Evolutionary conservation across 164 flowering plant genomes (phyloP).

Genomic region (Nymphaea thermarum): DNA sequence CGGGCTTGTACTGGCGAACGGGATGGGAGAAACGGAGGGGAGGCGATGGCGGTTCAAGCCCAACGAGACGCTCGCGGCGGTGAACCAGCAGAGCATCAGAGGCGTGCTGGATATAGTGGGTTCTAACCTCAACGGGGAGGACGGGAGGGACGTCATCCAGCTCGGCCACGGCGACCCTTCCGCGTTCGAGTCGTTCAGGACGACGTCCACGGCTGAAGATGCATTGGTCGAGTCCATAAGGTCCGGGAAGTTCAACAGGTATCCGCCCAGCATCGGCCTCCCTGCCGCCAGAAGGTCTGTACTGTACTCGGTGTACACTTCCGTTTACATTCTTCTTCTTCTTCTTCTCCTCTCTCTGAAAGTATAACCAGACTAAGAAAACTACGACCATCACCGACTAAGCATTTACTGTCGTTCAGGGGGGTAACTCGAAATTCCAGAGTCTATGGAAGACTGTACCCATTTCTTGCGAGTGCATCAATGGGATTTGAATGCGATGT

Average conservation of each 20-base stretch:
- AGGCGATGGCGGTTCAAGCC: conserved; percentile 17
- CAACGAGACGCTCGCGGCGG: conserved; percentile 11
- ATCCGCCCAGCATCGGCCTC: conserved; percentile 19
- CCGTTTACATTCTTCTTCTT: neutral
- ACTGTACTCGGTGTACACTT: neutral
- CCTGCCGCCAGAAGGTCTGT: conserved; percentile 18
- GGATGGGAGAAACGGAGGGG: conserved; percentile 1
- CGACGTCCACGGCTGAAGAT: conserved; percentile 20
- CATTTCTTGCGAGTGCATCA: too few relatives aligned
- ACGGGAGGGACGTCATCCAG: conserved; percentile 13
- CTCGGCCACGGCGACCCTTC: conserved; percentile 42
- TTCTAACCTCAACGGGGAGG: conserved; percentile 9
- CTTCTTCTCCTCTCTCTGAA: neutral
- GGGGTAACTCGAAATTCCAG: too few relatives aligned
- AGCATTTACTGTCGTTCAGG: too few relatives aligned
- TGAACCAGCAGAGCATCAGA: conserved; percentile 13
- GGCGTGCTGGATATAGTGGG: conserved; percentile 12
- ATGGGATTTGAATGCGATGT: too few relatives aligned
- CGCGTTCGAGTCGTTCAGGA: conserved; percentile 22
- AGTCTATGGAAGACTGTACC: too few relatives aligned
- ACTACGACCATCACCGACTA: too few relatives aligned
- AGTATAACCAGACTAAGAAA: neutral
- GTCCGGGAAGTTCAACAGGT: conserved; percentile 21
- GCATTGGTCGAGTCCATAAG: conserved; percentile 18
- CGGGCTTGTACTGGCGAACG: conserved; percentile 1